A percentile compares a stretch with the other conserved stretches of the same genome.
These are phyloP conservation scores for Acephala macrosclerotiorum DNA, from an alignment of 2,329 filamentous ascomycete species.

Conservation along the genomic window DNA sequence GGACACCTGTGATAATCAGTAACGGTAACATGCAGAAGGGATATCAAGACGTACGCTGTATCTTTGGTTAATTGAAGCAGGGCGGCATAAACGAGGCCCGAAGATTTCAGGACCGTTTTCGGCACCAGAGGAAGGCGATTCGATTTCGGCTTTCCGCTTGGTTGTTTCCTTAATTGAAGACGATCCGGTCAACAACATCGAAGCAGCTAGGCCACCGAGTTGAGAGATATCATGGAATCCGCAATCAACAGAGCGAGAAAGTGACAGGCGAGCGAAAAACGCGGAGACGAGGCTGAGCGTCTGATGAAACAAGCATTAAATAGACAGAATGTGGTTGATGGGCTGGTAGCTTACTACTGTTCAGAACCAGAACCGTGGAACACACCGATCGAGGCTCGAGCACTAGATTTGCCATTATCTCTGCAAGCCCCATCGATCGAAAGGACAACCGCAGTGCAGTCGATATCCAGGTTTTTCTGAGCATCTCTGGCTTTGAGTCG, in stretches of 20 bases:
- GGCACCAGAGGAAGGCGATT: not conserved
- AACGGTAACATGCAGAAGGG: not conserved
- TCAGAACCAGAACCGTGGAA: not conserved
- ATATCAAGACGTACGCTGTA: too few species aligned
- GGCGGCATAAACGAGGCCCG: too few species aligned
- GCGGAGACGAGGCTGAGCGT: not conserved
- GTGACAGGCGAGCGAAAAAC: not conserved
- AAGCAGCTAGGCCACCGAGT: not conserved
- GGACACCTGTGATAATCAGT: not conserved
- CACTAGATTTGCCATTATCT: constrained; percentile 1
- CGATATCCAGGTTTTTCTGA: not conserved
- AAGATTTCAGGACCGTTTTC: not conserved
- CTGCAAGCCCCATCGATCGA: constrained; percentile 16
- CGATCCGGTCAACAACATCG: not conserved
- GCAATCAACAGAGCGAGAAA: not conserved
- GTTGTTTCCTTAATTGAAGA: not conserved
- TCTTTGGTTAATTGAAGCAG: too few species aligned
- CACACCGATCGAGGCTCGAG: constrained; percentile 11
- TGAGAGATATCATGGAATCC: not conserved
- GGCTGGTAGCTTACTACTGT: not conserved
- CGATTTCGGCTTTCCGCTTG: not conserved
- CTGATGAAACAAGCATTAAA: too few species aligned
- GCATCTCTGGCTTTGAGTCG: not conserved
- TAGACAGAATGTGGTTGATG: too few species aligned
- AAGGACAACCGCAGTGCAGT: not conserved